Evolutionary conservation across 2,329 filamentous ascomycete species (phyloP).

Genomic region (Diaporthe sp.): DNA sequence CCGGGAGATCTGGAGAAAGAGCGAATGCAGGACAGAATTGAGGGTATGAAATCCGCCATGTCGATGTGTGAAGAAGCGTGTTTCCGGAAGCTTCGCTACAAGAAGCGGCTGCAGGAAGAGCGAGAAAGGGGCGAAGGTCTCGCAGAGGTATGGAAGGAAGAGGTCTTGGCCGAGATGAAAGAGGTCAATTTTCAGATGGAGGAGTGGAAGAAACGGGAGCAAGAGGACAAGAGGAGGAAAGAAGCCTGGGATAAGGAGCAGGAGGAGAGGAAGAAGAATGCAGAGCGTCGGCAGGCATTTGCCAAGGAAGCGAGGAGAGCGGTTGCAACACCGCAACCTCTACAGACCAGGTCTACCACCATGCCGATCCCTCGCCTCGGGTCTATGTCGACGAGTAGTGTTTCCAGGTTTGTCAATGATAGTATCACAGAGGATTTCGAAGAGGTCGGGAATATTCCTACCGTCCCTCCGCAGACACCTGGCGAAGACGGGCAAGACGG

Average conservation of each 20-base stretch:
- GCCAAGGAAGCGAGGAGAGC: not conserved
- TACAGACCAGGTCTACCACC: not conserved
- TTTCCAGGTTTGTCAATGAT: no score
- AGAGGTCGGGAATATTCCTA: no score
- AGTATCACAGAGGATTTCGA: no score
- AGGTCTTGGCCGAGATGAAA: not conserved
- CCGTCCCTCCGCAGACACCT: no score
- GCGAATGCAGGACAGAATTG: not conserved
- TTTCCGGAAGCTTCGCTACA: not conserved
- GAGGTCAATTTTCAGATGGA: not conserved
- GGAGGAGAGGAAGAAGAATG: not conserved
- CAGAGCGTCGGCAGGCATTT: not conserved
- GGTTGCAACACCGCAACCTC: not conserved
- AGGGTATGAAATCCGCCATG: not conserved
- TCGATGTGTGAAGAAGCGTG: conserved; percentile 2
- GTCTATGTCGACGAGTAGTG: no score
- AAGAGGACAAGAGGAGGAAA: not conserved
- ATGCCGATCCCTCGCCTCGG: no score
- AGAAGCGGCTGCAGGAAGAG: not conserved
- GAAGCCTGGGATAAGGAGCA: not conserved
- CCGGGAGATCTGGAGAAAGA: not conserved
- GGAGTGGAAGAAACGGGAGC: not conserved
- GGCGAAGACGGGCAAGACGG: not conserved
- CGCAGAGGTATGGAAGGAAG: not conserved
- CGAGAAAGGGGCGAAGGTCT: not conserved